Conservation (phyloP, 2,329 filamentous ascomycete genomes). For the Hymenoscyphus linearis region DNA sequence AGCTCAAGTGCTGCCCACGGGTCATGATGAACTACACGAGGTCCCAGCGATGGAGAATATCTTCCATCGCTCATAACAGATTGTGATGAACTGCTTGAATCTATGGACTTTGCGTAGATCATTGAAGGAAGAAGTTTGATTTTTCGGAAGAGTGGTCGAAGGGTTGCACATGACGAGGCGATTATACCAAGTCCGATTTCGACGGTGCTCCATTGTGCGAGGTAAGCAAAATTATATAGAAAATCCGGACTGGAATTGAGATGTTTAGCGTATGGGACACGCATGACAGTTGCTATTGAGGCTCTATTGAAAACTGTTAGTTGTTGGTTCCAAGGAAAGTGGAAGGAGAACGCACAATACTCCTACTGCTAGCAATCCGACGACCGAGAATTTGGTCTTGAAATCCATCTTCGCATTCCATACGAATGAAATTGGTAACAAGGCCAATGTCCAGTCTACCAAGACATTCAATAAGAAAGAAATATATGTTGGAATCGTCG, state of each 20-base stretch:
- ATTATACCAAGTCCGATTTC: conserved; percentile 35
- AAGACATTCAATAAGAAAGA: conserved; percentile 35
- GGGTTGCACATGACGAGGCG: conserved; percentile 35
- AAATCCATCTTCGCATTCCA: conserved; percentile 36
- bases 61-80: background rate
- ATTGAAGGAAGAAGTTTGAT: conserved; percentile 15
- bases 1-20: background rate
- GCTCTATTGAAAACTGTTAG: conserved; percentile 25
- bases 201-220: conserved; percentile 38
- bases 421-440: conserved; percentile 35
- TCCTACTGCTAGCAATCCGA: conserved; percentile 26
- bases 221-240: conserved; percentile 35
- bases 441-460: conserved; percentile 35
- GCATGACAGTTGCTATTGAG: conserved; percentile 35
- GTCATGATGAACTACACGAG: too few species aligned
- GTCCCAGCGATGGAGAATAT: background rate
- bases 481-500: conserved; percentile 32
- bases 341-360: conserved; percentile 29
- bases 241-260: conserved; percentile 32
- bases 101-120: background rate
- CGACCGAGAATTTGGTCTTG: conserved; percentile 33
- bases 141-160: conserved; percentile 30
- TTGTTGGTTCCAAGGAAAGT: background rate
- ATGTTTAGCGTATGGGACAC: conserved; percentile 35
- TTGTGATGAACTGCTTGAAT: background rate